phyloP scores from a whole-genome alignment of 352 stramenopile species.

The Globisporangium acanthophoron region DNA sequence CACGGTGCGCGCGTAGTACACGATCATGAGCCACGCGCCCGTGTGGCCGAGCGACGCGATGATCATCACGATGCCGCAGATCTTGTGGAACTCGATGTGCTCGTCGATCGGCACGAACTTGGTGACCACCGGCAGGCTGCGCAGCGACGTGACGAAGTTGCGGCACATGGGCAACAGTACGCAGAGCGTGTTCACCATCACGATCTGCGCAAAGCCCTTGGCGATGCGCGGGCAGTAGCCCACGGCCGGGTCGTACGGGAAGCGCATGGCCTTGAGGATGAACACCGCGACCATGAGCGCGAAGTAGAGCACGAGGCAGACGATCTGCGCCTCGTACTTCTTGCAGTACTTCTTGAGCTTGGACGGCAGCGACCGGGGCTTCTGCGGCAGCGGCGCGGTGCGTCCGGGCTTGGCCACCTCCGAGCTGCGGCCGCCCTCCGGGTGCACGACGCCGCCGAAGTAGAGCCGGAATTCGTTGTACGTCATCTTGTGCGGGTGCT shows the following conservation, averaged over 20 bases:
- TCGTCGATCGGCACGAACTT: slow-evolving; percentile 55
- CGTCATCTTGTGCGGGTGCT: slow-evolving; percentile 37
- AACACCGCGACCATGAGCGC: slow-evolving; percentile 38
- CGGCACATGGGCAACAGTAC: slow-evolving; percentile 73
- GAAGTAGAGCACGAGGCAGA: slow-evolving; percentile 43
- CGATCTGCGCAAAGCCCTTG: slow-evolving; percentile 65
- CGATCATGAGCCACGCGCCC: slow-evolving; percentile 44
- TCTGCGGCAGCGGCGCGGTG: not conserved
- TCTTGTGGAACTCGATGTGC: slow-evolving; percentile 69
- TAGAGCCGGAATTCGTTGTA: slow-evolving; percentile 47
- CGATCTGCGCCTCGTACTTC: slow-evolving; percentile 46
- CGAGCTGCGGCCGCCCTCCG: slow-evolving; percentile 20
- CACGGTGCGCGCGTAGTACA: slow-evolving; percentile 40
- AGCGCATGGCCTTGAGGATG: slow-evolving; percentile 34
- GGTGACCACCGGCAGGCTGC: slow-evolving; percentile 35
- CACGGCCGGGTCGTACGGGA: slow-evolving; percentile 40
- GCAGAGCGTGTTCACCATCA: slow-evolving; percentile 71
- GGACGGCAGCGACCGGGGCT: slow-evolving; percentile 9
- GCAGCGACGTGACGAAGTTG: slow-evolving; percentile 53
- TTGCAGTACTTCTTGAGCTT: slow-evolving; percentile 28
- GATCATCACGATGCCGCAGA: slow-evolving; percentile 69
- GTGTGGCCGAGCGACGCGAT: slow-evolving; percentile 51
- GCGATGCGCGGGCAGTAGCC: slow-evolving; percentile 49
- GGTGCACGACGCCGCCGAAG: slow-evolving; percentile 29
- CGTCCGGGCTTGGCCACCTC: slow-evolving; percentile 4